Base-by-base conservation (phyloP, 2,329 filamentous ascomycete species). In the Colletotrichum salicis region DNA sequence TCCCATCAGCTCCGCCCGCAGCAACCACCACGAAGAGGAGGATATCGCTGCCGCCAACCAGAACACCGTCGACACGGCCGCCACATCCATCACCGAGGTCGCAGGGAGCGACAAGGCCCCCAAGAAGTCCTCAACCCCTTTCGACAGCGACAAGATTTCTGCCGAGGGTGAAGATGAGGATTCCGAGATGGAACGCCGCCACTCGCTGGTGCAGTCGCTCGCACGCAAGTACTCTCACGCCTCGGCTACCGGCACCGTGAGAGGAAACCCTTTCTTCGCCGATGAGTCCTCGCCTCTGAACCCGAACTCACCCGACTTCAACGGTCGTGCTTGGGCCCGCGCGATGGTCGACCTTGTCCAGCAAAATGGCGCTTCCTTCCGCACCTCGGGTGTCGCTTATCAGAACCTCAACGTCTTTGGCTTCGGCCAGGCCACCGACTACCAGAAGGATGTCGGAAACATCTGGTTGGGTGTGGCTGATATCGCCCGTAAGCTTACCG, bases 391-490 rank as follows among this genome's bases (percentile, higher is more conserved):
- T 58, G 85, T 94, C 56, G 85, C 87, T 62, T 94, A 92, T 82
- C 87, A 89, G 79, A 87, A 93, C 77, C 83, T 94, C 67, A 93
- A 89, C 72, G 90, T 93, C 5, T 89, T 90, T 77, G 91, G 92
- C 52, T 93, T 87, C 76, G 91, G 91, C 56, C 87, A 87, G 52
- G 84, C 89, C 0, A 93, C 91, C 1, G 92, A 94, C 78, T 94
- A 91, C 80, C 92, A 94, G 78, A 91, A 90, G 81, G 87, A 91
- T 74, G 89, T 92, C 35, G 83, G 81, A 74, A 92, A 92, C 75
- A 82, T 91, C 67, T 89, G 88, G 83, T 80, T 92, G 2, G 87
- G 88, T 60, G 76, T 80, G 0, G 80, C 80, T 1, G 82, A 83
- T 12, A 64, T 85, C n/a, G 77, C 82, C 1, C 84, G 86, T 65